Conservation (phyloP, 441 rosid genomes). For the Corymbia calophylla region DNA sequence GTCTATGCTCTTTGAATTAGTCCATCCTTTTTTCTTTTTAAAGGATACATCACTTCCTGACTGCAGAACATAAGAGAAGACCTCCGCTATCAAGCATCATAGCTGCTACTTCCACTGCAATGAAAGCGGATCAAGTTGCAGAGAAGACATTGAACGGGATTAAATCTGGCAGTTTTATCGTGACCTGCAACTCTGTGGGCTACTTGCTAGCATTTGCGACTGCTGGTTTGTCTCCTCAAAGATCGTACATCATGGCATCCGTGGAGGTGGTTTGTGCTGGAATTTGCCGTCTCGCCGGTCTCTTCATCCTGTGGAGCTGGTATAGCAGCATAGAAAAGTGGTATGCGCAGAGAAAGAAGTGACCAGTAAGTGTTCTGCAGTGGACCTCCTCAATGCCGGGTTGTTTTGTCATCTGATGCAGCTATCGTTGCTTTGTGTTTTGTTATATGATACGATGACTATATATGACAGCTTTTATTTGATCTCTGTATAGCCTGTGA, state of each 20-base stretch:
- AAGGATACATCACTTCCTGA: not conserved
- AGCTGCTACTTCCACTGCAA: conserved; percentile 58
- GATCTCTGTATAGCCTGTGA: not conserved
- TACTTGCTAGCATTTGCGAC: conserved; percentile 53
- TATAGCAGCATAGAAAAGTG: conserved; percentile 59
- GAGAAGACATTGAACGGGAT: conserved; percentile 67
- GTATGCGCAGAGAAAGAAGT: conserved; percentile 29
- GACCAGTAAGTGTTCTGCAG: conserved; percentile 8
- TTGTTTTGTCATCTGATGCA: not conserved
- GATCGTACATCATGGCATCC: conserved; percentile 68
- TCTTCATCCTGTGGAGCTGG: conserved; percentile 85
- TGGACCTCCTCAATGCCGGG: not conserved
- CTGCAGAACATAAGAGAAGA: conserved; percentile 58
- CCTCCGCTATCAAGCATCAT: conserved; percentile 64
- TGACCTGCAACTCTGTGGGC: conserved; percentile 82
- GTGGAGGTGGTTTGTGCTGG: conserved; percentile 59
- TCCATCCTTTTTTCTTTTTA: not conserved
- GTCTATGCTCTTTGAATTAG: not conserved
- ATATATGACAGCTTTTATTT: not conserved
- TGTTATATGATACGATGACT: not conserved
- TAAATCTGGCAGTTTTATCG: conserved; percentile 52
- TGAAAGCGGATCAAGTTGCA: conserved; percentile 84
- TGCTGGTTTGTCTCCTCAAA: conserved; percentile 83
- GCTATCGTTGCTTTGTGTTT: not conserved
- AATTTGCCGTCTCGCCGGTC: conserved; percentile 38